Conservation (phyloP, 768 basidiomycete genomes). For the Pisolithus orientalis region DNA sequence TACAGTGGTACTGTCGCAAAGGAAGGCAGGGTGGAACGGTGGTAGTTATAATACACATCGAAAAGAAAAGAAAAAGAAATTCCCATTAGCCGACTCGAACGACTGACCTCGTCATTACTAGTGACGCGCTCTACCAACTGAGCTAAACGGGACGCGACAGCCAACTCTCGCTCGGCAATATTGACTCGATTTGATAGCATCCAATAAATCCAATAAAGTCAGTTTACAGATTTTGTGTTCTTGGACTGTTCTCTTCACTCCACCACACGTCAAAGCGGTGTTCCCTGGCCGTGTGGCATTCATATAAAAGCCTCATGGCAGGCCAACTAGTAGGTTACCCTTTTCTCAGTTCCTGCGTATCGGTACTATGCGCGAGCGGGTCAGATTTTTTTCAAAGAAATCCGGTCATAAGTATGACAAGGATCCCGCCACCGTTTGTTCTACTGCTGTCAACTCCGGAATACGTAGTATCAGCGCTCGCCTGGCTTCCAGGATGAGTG, state of each 20-base stretch:
- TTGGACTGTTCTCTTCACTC: too few relatives aligned
- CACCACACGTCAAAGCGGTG: too few relatives aligned
- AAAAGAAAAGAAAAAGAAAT: slow-evolving; percentile 10
- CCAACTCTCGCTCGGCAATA: too few relatives aligned
- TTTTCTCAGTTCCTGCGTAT: background rate
- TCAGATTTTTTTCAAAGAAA: slow-evolving; percentile 19
- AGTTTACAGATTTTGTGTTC: too few relatives aligned
- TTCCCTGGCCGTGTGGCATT: background rate
- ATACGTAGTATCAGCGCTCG: slow-evolving; percentile 23
- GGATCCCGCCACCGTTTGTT: slow-evolving; percentile 27
- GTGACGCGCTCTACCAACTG: slow-evolving; percentile 48
- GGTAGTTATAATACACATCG: background rate
- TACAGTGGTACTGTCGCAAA: background rate
- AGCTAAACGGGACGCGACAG: slow-evolving; percentile 31
- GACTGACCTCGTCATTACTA: slow-evolving; percentile 42
- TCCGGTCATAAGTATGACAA: slow-evolving; percentile 19
- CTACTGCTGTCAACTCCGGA: slow-evolving; percentile 10
- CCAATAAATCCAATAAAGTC: too few relatives aligned
- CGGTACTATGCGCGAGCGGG: slow-evolving; percentile 11
- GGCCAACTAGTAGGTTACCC: background rate
- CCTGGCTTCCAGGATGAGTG: slow-evolving; percentile 24
- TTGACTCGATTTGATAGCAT: too few relatives aligned
- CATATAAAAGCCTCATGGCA: background rate
- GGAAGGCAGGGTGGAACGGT: background rate
- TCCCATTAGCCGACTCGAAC: slow-evolving; percentile 38